Evolutionary conservation across 2,329 filamentous ascomycete species (phyloP), one percentile per base, ranked within the genome.

Genomic region (Fusarium agapanthi): DNA sequence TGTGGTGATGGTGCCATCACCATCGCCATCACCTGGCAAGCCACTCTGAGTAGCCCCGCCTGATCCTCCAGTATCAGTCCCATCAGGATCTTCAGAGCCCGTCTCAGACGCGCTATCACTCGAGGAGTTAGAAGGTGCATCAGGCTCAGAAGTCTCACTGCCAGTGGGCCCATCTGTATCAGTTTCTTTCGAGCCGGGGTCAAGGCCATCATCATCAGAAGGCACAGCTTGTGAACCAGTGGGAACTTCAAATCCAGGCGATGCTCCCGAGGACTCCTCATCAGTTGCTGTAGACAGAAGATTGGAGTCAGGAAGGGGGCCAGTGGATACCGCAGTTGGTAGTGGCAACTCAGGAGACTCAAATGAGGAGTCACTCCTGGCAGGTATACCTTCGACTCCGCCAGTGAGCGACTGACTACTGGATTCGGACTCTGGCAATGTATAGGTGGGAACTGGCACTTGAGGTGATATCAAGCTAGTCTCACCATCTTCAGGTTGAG

Each of bases 21-120:
- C 41, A 7, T 22, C 11, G 4, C 30, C 50, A 22, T 9, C 26
- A n/a, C 32, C 24, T 3, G 22, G 2, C 0, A 24, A 20, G 5
- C 20, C 34, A 30, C 34, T 57, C 11, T 14, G 28, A 30, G 28
- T 30, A 30, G 28, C 28, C 9, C 28, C 28, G 9, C 28, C 9
- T 30, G 28, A 30, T 30, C 7, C 28, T 20, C 44, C 24, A 11
- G 50, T 53, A 3, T 13, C 28, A 14, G 61, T 26, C 6, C 34
- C 61, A 7, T 12, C 18, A 0, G 14, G 28, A 32, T 9, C 30
- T 12, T 0, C 5, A 41, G 45, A 11, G 0, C 5, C 18, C 4
- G 40, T 43, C 30, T 28, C 43, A 1, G 50, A 24, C 7, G 15
- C 30, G 22, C 24, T 38, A 0, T 30, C n/a, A 20, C 15, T 3